Conservation (phyloP, 129 eudicot species). For the Mikania micrantha region DNA sequence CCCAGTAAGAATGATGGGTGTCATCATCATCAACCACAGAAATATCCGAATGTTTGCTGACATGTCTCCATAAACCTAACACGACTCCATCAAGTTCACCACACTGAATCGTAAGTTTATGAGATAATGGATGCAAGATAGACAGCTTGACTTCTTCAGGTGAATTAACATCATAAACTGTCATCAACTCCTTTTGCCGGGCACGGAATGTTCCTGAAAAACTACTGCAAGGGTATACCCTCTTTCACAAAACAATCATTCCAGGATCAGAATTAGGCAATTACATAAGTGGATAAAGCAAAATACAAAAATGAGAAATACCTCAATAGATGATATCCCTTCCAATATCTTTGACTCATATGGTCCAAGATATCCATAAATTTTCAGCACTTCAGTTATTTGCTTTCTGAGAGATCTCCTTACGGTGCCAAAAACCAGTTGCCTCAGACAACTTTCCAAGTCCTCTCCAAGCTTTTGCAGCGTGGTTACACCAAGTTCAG, state of each 20-base stretch:
- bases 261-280: constrained; percentile 34
- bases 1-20: constrained; percentile 77
- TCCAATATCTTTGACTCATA: constrained; percentile 73
- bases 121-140: constrained; percentile 32
- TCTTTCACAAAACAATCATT: constrained; percentile 44
- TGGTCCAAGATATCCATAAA: constrained; percentile 64
- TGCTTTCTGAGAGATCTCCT: constrained; percentile 78
- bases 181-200: constrained; percentile 35
- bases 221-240: constrained; percentile 89
- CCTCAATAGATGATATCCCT: constrained; percentile 69
- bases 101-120: constrained; percentile 42
- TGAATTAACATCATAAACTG: constrained; percentile 28
- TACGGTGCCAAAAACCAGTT: constrained; percentile 79
- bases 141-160: constrained; percentile 46
- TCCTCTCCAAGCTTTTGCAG: constrained; percentile 98
- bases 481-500: constrained; percentile 73
- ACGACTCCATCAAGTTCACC: constrained; percentile 96
- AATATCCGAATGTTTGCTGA: constrained; percentile 39
- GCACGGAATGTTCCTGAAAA: constrained; percentile 48
- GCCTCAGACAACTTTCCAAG: constrained; percentile 60
- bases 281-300: not conserved
- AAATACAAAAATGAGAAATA: constrained; percentile 19
- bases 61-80: constrained; percentile 70
- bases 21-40: constrained; percentile 65
- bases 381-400: constrained; percentile 73